These are phyloP conservation scores for Lignosus rhinocerotis DNA, from an alignment of 1,284 basidiomycete genomes.

Conservation along the genomic window DNA sequence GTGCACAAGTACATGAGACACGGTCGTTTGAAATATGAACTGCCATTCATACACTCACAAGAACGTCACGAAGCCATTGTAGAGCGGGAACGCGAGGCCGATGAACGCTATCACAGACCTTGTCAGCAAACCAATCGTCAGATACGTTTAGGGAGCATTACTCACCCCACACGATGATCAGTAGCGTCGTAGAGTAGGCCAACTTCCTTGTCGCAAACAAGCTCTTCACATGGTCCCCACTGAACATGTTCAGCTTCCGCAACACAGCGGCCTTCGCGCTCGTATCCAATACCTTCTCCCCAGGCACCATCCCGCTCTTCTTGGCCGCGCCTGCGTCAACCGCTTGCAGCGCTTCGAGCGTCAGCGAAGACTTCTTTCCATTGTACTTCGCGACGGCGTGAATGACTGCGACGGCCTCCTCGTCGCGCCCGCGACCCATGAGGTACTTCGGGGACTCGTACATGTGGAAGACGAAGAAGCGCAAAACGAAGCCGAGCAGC, in stretches of 20 bases:
- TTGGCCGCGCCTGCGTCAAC: conserved; percentile 28
- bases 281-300: conserved; percentile 25
- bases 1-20: no score
- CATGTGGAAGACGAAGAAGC: conserved; percentile 75
- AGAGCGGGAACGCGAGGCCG: conserved; percentile 75
- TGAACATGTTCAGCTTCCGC: conserved; percentile 47
- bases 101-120: conserved; percentile 53
- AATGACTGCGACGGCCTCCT: conserved; percentile 70
- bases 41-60: conserved; percentile 42
- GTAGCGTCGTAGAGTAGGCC: conserved; percentile 59
- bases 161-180: conserved; percentile 53
- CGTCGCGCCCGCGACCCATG: conserved; percentile 70
- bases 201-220: conserved; percentile 66
- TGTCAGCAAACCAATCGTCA: neutral
- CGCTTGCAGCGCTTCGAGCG: conserved; percentile 46
- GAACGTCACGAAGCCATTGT: conserved; percentile 65
- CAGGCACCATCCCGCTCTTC: conserved; percentile 18
- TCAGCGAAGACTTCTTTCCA: conserved; percentile 45
- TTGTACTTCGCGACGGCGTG: conserved; percentile 73
- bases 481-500: conserved; percentile 61
- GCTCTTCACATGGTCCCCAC: conserved; percentile 47
- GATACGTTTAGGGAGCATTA: neutral
- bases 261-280: conserved; percentile 39
- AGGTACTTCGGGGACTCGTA: conserved; percentile 78
- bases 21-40: no score